Base-by-base conservation (phyloP, 352 stramenopile genomes). In the Blastocystis sp. region DNA sequence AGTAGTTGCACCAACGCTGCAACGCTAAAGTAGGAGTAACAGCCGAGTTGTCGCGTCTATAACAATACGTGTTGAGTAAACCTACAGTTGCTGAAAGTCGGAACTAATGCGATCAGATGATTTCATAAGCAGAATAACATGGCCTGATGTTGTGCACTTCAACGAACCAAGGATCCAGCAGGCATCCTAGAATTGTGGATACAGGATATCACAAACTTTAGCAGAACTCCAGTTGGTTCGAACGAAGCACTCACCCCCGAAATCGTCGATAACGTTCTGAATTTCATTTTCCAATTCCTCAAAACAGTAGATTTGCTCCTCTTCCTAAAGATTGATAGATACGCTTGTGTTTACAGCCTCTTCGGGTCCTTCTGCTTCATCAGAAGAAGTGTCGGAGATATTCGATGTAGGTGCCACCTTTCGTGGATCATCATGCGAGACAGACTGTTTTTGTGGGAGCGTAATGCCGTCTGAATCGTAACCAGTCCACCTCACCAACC, bases 1-100 rank as follows among this genome's bases (percentile, higher is more conserved):
- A 80, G 70, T 80, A 80, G 54, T 80, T 80, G 43, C 70, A 80
- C 70, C 70, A 80, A 1, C 70, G 39, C 39, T 80, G 70, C 4
- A 80, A 41, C 3, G 23, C 70, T 20, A 80, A 64, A 34, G 41
- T 15, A 39, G 70, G 70, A 9, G 50, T 45, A 4, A 66, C 7
- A 9, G 34, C 18, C 55, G 8, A 53, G 41, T 43, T 39, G 11
- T 34, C 13, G 0, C 6, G 20, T 64, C 70, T 80, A 64, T 3
- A 34, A 20, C 29, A 47, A 50, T 20, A 23, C 3, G 43, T n/a
- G 23, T 41, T 34, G 4, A 64, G n/a, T 7, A 4, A 43, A 64
- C 45, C 4, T 80, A 80, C 45, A 61, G 8, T 20, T 47, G 20
- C 9, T 63, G 13, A 41, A 61, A 80, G n/a, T 80, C 70, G 39